Base-by-base conservation (phyloP, 83 land plant species). In the Larix sibirica region DNA sequence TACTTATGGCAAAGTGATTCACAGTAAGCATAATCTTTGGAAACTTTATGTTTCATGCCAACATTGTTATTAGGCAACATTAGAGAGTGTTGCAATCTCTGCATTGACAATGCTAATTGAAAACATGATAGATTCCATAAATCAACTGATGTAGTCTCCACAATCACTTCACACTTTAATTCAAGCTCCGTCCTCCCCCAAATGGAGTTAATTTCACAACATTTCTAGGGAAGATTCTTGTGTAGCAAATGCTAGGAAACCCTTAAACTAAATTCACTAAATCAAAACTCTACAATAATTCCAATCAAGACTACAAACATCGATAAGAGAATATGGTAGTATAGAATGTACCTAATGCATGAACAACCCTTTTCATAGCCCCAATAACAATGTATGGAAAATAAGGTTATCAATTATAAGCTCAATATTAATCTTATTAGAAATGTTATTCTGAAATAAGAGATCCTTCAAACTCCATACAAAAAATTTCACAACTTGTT, bases 391-490 rank as follows among this genome's bases (percentile, higher is more conserved):
- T 66, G 79, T 86, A 60, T 26, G 83, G 75, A 0, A 69, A 58
- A 88, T 66, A 80, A 88, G 81, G 65, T 47, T 67, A 44, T 61
- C 83, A 5, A 85, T 69, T 31, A 62, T 62, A 9, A 70, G 77
- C 62, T 88, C 88, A n/a, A 88, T 74, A 50, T 85, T 77, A 80
- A 88, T 83, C 2, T 79, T 85, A 58, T 85, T 80, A 50, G 38
- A 65, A 4, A 88, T 86, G 0, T 88, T 73, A 42, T 85, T 88
- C 59, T 85, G 85, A 62, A 83, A 85, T 13, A 88, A 81, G 24
- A 85, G 60, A 23, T 88, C 90, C 60, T 88, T 88, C 50, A 88
- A 83, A 18, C 90, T 85, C 90, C 88, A 85, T 18, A 84, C 50
- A 38, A 83, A 58, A 68, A 88, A 86, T 66, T 80, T 85, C 13